A percentile compares a stretch with the other conserved stretches of the same genome.
These are phyloP conservation scores for Cafeteria roenbergensis DNA, from an alignment of 108 stramenopile genomes.

Conservation along the genomic window DNA sequence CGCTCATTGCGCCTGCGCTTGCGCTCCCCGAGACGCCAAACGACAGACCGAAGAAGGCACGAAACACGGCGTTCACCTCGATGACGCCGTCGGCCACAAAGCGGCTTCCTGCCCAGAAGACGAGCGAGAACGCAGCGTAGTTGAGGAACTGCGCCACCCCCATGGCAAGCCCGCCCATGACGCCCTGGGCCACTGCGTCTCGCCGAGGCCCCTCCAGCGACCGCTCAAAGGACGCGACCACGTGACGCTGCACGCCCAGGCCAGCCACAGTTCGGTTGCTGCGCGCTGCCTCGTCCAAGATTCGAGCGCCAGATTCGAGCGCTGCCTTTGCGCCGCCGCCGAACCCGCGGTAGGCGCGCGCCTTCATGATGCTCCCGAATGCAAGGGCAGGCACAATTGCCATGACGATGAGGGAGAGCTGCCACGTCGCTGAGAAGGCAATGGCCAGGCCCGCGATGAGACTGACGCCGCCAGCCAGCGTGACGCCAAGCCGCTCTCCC, in stretches of 20 bases:
- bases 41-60: constrained; percentile 30
- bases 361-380: constrained; percentile 24
- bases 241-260: constrained; percentile 31
- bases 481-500: constrained; percentile 26
- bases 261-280: constrained; percentile 50
- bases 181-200: constrained; percentile 20
- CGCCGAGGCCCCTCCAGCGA: constrained; percentile 18
- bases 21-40: constrained; percentile 35
- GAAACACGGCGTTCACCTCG: constrained; percentile 29
- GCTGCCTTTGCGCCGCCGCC: constrained; percentile 32
- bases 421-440: constrained; percentile 39
- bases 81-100: constrained; percentile 21
- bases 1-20: constrained; percentile 29
- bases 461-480: constrained; percentile 19
- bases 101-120: constrained; percentile 25
- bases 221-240: constrained; percentile 31
- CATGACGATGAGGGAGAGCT: constrained; percentile 39
- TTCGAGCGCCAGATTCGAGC: constrained; percentile 15
- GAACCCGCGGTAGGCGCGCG: constrained; percentile 20
- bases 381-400: constrained; percentile 45
- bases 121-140: constrained; percentile 29
- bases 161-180: constrained; percentile 22
- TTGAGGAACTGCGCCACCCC: constrained; percentile 31
- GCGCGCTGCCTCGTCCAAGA: constrained; percentile 40
- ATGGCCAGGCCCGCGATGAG: constrained; percentile 31